Base-by-base conservation (phyloP, 2,329 filamentous ascomycete species). In the Cladophialophora immunda region DNA sequence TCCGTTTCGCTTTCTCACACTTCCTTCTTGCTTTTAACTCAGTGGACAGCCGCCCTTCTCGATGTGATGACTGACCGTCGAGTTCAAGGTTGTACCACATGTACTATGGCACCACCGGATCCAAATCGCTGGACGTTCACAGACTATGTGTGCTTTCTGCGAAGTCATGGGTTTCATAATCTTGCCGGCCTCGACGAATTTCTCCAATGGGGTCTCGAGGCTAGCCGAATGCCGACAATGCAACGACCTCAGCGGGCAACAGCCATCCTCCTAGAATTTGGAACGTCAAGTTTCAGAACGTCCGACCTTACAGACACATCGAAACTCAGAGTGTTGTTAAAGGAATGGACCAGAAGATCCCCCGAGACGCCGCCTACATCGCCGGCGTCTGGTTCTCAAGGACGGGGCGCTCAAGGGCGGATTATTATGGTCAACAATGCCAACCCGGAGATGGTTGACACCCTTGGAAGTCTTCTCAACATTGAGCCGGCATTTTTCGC, bases 151-250 rank as follows among this genome's bases (percentile, higher is more conserved):
- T 71, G 70, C 58, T 71, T 71, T 41, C 36, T 71, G 3, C 59
- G 68, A 17, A 68, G 67, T n/a, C 70, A 71, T 64, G 70, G 70
- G 8, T 71, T 70, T 65, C 70, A 69, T 62, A 71, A 71, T 55
- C 68, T 71, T 34, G 61, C 65, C 34, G 62, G 63, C 25, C 60
- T 71, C 22, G 68, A 71, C 55, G 70, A 68, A 36, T 71, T 62
- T 55, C 68, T 71, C 36, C 65, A 66, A 45, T 71, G 70, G 70
- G 70, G 70, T 30, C 38, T 70, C 9, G 60, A 69, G 19, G 65
- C 65, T 6, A 54, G 34, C 29, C 66, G 58, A 38, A 59, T 38
- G 29, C 57, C 66, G 19, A 50, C 56, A n/a, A 53, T 62, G 17
- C 67, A 62, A 47, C 63, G 65, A 56, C 67, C 70, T 58, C 67